Evolutionary conservation across 225 moss, liverwort and hornwort genomes (phyloP).

Genomic region (Bryoerythrophyllum caledonicum): DNA sequence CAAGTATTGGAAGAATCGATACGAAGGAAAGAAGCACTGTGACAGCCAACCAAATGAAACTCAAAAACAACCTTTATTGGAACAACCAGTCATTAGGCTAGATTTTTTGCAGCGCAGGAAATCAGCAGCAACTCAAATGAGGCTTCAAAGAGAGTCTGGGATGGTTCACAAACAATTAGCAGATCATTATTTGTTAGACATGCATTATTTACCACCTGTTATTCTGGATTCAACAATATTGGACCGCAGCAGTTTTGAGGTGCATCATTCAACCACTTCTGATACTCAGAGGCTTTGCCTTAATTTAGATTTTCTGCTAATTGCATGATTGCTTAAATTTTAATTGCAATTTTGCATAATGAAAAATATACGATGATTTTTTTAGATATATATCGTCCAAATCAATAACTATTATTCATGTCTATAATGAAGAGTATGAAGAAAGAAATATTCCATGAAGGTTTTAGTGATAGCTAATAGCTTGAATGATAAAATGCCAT

Average conservation of each 20-base stretch:
- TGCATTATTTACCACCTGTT: slow-evolving; percentile 20
- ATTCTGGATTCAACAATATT: slow-evolving; percentile 33
- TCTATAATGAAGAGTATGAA: no score
- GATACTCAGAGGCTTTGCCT: neutral
- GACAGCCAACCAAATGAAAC: neutral
- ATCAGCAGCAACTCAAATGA: slow-evolving; percentile 23
- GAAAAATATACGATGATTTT: neutral
- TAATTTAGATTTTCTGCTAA: neutral
- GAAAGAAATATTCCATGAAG: no score
- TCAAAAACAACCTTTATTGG: neutral
- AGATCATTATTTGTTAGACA: neutral
- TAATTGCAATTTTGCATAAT: fast-evolving
- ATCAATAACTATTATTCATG: neutral
- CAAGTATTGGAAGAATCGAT: neutral
- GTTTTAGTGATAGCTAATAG: no score
- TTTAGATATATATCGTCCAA: neutral
- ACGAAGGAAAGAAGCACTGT: fast-evolving
- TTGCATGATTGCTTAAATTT: no score
- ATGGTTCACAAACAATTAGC: neutral
- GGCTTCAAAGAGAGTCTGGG: slow-evolving; percentile 1
- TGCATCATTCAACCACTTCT: neutral
- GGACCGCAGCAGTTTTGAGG: slow-evolving; percentile 30
- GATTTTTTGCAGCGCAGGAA: slow-evolving; percentile 36
- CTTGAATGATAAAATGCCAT: no score
- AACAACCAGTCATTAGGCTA: neutral